Percentiles rank a stretch among this genome's conserved stretches.
These are phyloP conservation scores for Closterium sp. DNA, from an alignment of 139 green algal species.

Conservation along the genomic window DNA sequence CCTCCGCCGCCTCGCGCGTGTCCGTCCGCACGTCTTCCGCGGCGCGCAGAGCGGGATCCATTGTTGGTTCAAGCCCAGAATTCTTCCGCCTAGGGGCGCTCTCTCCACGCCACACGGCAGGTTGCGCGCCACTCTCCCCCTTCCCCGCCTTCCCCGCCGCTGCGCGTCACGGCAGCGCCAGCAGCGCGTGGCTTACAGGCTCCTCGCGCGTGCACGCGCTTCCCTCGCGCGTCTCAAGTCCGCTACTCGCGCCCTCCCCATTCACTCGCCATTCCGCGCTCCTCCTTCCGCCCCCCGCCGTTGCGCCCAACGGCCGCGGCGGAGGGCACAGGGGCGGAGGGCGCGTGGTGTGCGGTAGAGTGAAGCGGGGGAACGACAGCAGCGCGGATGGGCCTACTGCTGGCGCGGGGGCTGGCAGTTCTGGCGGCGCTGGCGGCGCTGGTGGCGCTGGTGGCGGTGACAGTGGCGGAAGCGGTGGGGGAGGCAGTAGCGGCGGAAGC, in stretches of 20 bases:
- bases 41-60: neutral
- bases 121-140: neutral
- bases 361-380: neutral
- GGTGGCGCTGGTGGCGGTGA: neutral
- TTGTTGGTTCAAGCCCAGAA: neutral
- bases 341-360: neutral
- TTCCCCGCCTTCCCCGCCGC: neutral
- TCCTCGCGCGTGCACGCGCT: neutral
- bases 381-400: neutral
- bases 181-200: neutral
- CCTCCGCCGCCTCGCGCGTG: neutral
- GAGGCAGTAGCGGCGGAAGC: neutral
- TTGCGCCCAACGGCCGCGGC: neutral
- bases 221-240: neutral
- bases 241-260: neutral
- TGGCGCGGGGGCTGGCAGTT: neutral
- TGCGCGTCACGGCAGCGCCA: neutral
- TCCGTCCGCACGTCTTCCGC: neutral
- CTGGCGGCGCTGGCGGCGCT: neutral
- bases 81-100: neutral
- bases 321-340: neutral
- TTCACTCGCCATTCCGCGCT: neutral
- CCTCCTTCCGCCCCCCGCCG: neutral
- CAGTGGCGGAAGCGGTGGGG: neutral
- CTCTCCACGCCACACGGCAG: neutral